Percentiles rank a stretch among this genome's conserved stretches.
phyloP scores from a whole-genome alignment of 1,284 basidiomycete species.

The Marasmius sp. region DNA sequence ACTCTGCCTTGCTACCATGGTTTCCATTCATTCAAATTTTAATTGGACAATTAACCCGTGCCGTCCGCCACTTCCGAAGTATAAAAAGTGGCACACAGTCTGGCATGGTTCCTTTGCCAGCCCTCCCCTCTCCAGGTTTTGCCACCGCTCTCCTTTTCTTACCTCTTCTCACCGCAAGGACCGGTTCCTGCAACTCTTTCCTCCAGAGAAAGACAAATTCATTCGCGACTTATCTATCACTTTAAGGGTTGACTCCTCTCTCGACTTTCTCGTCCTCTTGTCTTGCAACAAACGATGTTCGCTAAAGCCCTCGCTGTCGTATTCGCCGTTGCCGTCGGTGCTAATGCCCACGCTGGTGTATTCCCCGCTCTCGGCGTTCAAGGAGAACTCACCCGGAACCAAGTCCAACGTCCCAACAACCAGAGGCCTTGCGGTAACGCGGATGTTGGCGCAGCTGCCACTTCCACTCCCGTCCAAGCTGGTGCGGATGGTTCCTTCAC shows the following conservation, averaged over 20 bases:
- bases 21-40: too few relatives aligned
- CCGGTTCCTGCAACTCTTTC: slow-evolving; percentile 10
- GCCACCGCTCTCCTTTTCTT: background rate
- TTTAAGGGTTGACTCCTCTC: background rate
- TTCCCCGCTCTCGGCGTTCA: slow-evolving; percentile 47
- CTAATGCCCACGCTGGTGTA: slow-evolving; percentile 45
- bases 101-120: background rate
- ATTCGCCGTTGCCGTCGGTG: slow-evolving; percentile 34
- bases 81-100: background rate
- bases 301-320: slow-evolving; percentile 32
- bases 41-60: too few relatives aligned
- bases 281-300: slow-evolving; percentile 27
- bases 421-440: slow-evolving; percentile 44
- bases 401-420: slow-evolving; percentile 45
- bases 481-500: slow-evolving; percentile 42
- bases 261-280: background rate
- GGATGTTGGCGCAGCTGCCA: slow-evolving; percentile 42
- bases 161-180: slow-evolving; percentile 1
- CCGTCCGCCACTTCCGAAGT: background rate
- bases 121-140: slow-evolving; percentile 2
- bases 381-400: slow-evolving; percentile 36
- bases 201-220: slow-evolving; percentile 3
- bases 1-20: too few relatives aligned
- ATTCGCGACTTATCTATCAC: background rate
- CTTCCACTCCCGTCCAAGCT: slow-evolving; percentile 41